Base-by-base conservation (phyloP, 257 asterid genomes). In the Solanum ossicruentum region DNA sequence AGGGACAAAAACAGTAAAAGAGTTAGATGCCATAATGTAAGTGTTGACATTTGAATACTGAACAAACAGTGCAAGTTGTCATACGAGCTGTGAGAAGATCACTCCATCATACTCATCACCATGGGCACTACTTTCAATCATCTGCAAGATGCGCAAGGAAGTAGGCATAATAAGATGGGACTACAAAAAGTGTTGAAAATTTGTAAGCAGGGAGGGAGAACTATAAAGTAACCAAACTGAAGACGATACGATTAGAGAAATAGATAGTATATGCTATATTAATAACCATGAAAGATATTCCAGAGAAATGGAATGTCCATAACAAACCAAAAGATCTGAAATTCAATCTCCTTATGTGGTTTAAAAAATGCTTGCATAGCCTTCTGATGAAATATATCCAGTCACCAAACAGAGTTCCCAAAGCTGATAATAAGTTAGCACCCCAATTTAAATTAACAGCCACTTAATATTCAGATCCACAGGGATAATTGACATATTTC, bases 61-160 rank as follows among this genome's bases (percentile, higher is more conserved):
- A 84, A 86, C 39, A 81, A 80, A 57, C 60, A 63, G 82, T 28
- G 86, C 79, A 66, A 83, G 82, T 60, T 57, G 61, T 79, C 92
- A 41, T 84, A 84, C 86, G 41, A 84, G 86, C 67, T 84, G 86
- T 32, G 86, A 84, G 80, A 73, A 84, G 55, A 84, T 84, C 72
- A 84, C 86, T 84, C 86, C 86, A 73, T 84, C 86, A 75, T 84
- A 84, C 73, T 84, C 86, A 43, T 84, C 86, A 70, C 86, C 86
- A 60, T 84, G 83, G 75, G 83, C 86, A 84, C 86, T 84, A 84
- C 86, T 84, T 84, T 84, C 86, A 57, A 84, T 84, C 86, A 84
- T 84, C 86, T 84, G 86, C 84, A 84, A 26, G 43, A 84, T 51
- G 26, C 52, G 56, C 66, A 78, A 32, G 83, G 10, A 26, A 77